Evolutionary conservation across 768 basidiomycete genomes (phyloP), one percentile per base, ranked within the genome.

Genomic region (Leccinum subtestaceum): DNA sequence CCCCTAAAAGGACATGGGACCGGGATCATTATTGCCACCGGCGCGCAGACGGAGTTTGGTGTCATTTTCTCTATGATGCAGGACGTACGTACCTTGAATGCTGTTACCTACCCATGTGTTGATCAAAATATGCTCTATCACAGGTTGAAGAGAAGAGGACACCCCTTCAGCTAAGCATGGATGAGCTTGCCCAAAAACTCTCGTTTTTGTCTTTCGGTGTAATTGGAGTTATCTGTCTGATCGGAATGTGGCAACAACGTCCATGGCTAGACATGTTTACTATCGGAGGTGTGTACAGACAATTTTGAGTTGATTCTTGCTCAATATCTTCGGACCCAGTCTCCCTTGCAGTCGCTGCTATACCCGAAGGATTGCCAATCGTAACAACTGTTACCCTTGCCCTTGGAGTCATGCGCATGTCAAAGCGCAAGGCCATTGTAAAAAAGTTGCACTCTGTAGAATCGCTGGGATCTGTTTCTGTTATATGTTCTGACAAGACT

Each of bases 11-110:
- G 92, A 6, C 79, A 91, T 55, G 95, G 94, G 0, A 77, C 82
- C 40, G 95, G 96, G 5, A 78, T 98, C 48, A 93, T 96, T 5
- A 90, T 98, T 48, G 93, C 84, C 0, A 93, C 84, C 1, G 90
- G 96, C 2, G 80, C 84, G 12, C 84, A 89, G 61, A 96, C 93
- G 1, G 95, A 98, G 69, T 96, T 98, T 73, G 95, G 95, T 25
- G 87, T 96, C 57, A 93, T 98, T 60, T 98, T 98, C 70, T 86
- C 89, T 13, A 96, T 97, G 93, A 93, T 98, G 93, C 94, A 97
- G 73, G 94, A 97, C 70, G 94, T 94, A 62, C 58, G 77, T 75
- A 31, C 43, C 10, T 5, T 6, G 9, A 36, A 54, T 56, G 36
- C 58, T 25, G 25, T 21, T 6, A 13, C 34, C 8, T 29, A 13